Base-by-base conservation (phyloP, 2,329 filamentous ascomycete genomes). In the Nigrograna mackinnonii region DNA sequence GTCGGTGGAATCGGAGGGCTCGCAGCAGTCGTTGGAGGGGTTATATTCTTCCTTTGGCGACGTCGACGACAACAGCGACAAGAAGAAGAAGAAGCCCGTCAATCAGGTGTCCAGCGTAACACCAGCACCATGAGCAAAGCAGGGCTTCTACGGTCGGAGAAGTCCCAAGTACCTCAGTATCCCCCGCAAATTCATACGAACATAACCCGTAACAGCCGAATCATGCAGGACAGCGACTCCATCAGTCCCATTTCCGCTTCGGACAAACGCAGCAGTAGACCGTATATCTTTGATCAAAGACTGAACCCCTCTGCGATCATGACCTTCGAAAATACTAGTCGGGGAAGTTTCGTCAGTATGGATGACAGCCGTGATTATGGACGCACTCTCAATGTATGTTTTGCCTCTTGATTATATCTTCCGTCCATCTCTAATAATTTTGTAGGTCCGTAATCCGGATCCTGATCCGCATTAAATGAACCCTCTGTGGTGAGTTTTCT, bases 271-370 rank as follows among this genome's bases (percentile, higher is more conserved):
- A 64, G 67, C 40, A 77, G 73, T 44, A 64, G 69, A 41, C 73
- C 73, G 3, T 55, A 74, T 43, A 64, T 76, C 22, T 72, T 74
- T 46, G 75, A 78, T 43, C 74, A 75, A 45, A 64, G 75, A 18
- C 63, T 78, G 18, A 77, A 78, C 43, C 75, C 75, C 3, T 67
- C 67, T 5, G 71, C 72, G 3, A 62, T 77, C 20, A 71, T 76
- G 54, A 66, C 64, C 24, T 67, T 74, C 33, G 69, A 71, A n/a
- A 77, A 75, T 44, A 62, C 63, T 14, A 76, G 73, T 44, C 68
- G 69, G 17, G 65, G 70, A 18, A 76, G 73, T 37, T 61, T 77
- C 32, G 69, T 66, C 33, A 76, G 73, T 41, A 64, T 75, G 39
- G 70, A 76, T 41, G 71, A 74, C 44, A 70, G 71, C 41, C 65